Percentiles rank a stretch among this genome's conserved stretches.
Evolutionary conservation across 148 eudicot genomes (phyloP).

Genomic region (Persicaria tinctoria): DNA sequence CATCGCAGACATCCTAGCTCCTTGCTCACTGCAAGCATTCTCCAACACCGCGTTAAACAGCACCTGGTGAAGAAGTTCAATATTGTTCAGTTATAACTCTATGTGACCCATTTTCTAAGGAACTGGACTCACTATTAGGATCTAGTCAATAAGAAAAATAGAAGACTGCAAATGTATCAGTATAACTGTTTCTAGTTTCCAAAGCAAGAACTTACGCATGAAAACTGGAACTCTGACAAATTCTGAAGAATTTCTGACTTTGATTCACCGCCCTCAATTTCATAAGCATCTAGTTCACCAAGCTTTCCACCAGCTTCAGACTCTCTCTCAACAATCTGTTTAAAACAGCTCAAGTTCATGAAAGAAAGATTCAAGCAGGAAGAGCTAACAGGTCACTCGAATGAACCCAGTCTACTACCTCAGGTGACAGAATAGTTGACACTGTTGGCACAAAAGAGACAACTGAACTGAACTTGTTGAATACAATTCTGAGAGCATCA

Average conservation of each 20-base stretch:
- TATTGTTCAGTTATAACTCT: background rate
- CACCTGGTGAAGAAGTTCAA: background rate
- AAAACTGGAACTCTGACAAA: constrained; percentile 12
- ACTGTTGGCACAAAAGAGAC: constrained; percentile 80
- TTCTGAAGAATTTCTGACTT: constrained; percentile 14
- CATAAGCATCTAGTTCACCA: constrained; percentile 13
- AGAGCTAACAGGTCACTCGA: background rate
- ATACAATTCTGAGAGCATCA: constrained; percentile 90
- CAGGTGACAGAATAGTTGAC: constrained; percentile 79
- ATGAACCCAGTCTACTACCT: constrained; percentile 36
- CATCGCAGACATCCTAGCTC: constrained; percentile 68
- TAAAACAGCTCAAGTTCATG: background rate
- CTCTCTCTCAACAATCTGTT: constrained; percentile 14
- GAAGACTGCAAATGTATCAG: background rate
- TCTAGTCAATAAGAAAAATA: background rate
- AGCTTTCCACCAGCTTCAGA: constrained; percentile 16
- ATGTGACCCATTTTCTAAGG: too few species aligned
- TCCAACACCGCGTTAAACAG: constrained; percentile 35
- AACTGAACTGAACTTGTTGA: constrained; percentile 81
- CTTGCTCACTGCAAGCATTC: constrained; percentile 64
- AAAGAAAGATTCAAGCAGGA: background rate
- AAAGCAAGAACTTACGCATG: constrained; percentile 10
- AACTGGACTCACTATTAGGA: background rate
- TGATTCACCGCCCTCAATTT: constrained; percentile 15
- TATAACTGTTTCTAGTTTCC: background rate